These are phyloP conservation scores for Trametes cinnabarina DNA, from an alignment of 768 basidiomycete genomes.

Conservation along the genomic window DNA sequence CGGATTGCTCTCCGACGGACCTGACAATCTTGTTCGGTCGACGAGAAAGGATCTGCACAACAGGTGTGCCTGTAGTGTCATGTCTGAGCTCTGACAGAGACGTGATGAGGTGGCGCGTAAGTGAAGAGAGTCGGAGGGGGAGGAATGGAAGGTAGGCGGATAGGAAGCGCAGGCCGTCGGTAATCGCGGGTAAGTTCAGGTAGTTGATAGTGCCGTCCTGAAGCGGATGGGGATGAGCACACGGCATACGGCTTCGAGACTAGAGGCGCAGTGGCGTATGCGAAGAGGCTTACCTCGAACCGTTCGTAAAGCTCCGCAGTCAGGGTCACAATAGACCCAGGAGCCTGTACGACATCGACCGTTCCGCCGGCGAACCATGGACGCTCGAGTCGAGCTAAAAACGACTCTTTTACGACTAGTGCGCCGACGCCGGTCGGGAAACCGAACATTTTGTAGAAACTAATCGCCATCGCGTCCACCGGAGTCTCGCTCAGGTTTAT, in stretches of 20 bases:
- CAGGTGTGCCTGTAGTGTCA: conserved; percentile 54
- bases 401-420: conserved; percentile 68
- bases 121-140: conserved; percentile 68
- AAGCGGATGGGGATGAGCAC: conserved; percentile 14
- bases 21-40: conserved; percentile 51
- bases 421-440: conserved; percentile 85
- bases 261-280: neutral
- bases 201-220: conserved; percentile 89
- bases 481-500: conserved; percentile 64
- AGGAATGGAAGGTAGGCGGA: conserved; percentile 78
- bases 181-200: conserved; percentile 71
- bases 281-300: conserved; percentile 59
- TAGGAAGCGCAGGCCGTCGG: conserved; percentile 74
- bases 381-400: conserved; percentile 56
- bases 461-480: conserved; percentile 80
- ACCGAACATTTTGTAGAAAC: conserved; percentile 91
- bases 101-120: conserved; percentile 58
- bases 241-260: neutral
- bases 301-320: conserved; percentile 61
- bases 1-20: conserved; percentile 62
- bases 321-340: conserved; percentile 65
- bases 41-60: conserved; percentile 68
- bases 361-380: conserved; percentile 88
- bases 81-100: conserved; percentile 61
- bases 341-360: conserved; percentile 81